Conservation (phyloP, 805 yeast species). For the Monosporozyma yasuniensis region DNA sequence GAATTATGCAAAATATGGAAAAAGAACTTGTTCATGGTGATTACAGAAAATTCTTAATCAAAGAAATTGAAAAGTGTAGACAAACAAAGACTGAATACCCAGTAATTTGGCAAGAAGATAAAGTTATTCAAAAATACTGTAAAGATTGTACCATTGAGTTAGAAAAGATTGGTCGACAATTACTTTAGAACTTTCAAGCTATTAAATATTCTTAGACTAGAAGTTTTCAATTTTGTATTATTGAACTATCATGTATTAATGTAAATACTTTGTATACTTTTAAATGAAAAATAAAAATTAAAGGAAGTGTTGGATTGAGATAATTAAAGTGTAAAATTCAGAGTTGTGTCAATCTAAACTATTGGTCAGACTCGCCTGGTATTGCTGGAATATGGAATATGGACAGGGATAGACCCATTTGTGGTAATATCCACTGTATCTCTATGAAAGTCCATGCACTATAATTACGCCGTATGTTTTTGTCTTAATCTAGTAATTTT, state of each 20-base stretch:
- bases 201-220: not conserved
- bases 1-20: conserved; percentile 59
- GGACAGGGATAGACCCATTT: too few relatives aligned
- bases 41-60: conserved; percentile 62
- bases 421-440: too few relatives aligned
- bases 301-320: not conserved
- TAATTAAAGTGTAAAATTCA: too few relatives aligned
- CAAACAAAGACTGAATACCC: conserved; percentile 26
- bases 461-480: too few relatives aligned
- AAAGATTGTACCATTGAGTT: conserved; percentile 28
- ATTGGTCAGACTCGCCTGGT: too few relatives aligned
- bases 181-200: conserved; percentile 2
- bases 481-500: too few relatives aligned
- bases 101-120: conserved; percentile 23
- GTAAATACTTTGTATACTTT: not conserved
- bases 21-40: conserved; percentile 50
- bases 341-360: too few relatives aligned
- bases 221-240: not conserved
- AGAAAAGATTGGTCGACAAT: conserved; percentile 9
- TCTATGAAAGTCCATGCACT: too few relatives aligned
- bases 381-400: too few relatives aligned
- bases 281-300: too few relatives aligned
- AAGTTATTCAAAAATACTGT: conserved; percentile 27
- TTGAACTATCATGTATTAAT: not conserved
- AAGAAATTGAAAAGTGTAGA: conserved; percentile 51